Base-by-base conservation (phyloP, 2,329 filamentous ascomycete genomes). In the Passalora sequoiae region DNA sequence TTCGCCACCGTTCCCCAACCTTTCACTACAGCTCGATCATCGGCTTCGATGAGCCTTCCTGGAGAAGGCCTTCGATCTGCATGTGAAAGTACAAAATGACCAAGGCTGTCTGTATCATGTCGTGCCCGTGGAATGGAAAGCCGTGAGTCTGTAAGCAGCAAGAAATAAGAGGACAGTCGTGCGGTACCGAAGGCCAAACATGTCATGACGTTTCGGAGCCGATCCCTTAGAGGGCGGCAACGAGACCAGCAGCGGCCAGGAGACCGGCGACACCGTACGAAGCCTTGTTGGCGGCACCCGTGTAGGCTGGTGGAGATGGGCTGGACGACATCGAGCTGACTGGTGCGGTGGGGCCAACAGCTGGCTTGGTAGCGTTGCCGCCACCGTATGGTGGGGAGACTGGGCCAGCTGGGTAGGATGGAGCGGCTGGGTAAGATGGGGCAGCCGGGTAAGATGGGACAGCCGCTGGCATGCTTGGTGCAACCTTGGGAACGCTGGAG, bases 151-250 rank as follows among this genome's bases (percentile, higher is more conserved):
- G 21, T n/a, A 29, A 16, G 25, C 35, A 27, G 35, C 33, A 29
- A 44, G 28, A 24, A 29, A 25, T 29, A 40, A 29, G 17, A 28
- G n/a, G 17, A 20, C 24, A 6, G 38, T 46, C 31, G 36, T 46
- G 43, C 33, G 20, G 38, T 38, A 38, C 15, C 43, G 13, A 35
- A 31, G 30, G 19, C 24, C 25, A 22, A 36, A 17, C 25, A 36
- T 17, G 20, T 40, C 38, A 12, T 24, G 17, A 13, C n/a, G 20
- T 35, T 36, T 32, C 42, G 31, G n/a, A n/a, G n/a, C n/a, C n/a
- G n/a, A n/a, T n/a, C n/a, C n/a, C 39, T 51, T 51, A 54, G 46
- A 54, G 51, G 33, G 51, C 51, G 40, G 51, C 51, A 39, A 54
- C 40, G 41, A 54, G 43, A 51, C 51, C 51, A 35, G 44, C 49